Conservation (phyloP, 2,329 filamentous ascomycete genomes). For the Aspergillus pseudonomiae region DNA sequence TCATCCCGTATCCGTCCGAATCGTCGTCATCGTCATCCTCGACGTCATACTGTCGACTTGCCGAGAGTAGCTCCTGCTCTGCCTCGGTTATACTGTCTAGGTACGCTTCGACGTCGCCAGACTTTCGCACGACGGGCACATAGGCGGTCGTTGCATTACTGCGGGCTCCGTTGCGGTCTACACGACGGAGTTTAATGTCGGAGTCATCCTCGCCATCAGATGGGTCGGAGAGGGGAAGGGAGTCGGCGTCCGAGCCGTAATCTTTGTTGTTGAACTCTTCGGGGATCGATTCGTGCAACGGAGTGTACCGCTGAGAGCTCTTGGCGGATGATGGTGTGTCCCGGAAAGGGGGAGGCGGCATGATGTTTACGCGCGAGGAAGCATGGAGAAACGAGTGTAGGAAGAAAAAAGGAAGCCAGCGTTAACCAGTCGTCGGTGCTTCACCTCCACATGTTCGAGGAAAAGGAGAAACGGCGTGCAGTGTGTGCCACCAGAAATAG, state of each 20-base stretch:
- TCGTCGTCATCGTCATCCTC: constrained; percentile 16
- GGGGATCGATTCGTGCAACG: constrained; percentile 22
- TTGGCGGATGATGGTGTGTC: background rate
- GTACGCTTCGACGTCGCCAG: constrained; percentile 26
- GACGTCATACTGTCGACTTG: constrained; percentile 23
- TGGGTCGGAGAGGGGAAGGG: constrained; percentile 16
- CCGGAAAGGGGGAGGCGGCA: constrained; percentile 3
- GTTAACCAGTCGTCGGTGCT: background rate
- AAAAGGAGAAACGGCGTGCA: background rate
- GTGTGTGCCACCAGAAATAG: background rate
- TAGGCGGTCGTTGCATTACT: constrained; percentile 16
- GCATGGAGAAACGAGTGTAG: background rate
- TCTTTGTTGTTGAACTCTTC: constrained; percentile 18
- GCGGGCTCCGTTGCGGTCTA: constrained; percentile 13
- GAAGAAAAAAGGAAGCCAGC: background rate
- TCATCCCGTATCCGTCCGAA: constrained; percentile 16
- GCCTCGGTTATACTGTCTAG: constrained; percentile 27
- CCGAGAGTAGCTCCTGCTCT: constrained; percentile 26
- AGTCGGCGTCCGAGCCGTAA: constrained; percentile 11
- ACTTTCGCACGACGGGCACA: constrained; percentile 20
- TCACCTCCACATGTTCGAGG: background rate
- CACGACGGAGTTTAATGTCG: constrained; percentile 18
- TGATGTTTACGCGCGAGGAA: background rate
- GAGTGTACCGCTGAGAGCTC: constrained; percentile 18
- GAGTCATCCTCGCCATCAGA: constrained; percentile 15